Evolutionary conservation across 345 rosid species (phyloP), one percentile per base, ranked within the genome.

Genomic region (Gossypium herbaceum): DNA sequence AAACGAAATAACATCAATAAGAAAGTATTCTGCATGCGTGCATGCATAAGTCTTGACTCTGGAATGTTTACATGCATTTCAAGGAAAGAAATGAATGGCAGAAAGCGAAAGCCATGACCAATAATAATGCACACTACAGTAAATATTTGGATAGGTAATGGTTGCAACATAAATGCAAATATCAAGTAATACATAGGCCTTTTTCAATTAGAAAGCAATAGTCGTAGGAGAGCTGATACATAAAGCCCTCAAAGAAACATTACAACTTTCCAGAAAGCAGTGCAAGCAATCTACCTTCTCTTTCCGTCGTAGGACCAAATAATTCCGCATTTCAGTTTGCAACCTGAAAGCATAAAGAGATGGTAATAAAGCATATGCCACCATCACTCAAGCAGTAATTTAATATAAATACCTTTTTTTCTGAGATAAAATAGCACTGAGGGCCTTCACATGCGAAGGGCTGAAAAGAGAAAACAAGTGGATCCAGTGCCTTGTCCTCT

Each of bases 401-500:
- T 64, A 61, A 39, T 68, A 76, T 57, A 24, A 17, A 63, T 86
- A 94, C 97, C 98, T 94, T 74, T 79, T 81, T 79, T 91, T 92
- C 82, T 88, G 95, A 79, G 79, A 89, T 85, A 94, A 85, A 79
- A 91, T 81, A 54, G 85, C 82, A 85, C 74, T 83, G 71, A 91
- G 72, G 52, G 89, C 95, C 86, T 90, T 92, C 78, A 85, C 57
- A 73, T 91, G 97, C 59, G 81, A 79, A 77, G 91, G 83, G 69
- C 88, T 81, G 81, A 90, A 87, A 77, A 88, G 87, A 81, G 92
- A 85, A 82, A 85, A 88, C 73, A 91, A 82, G 77, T 86, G 89
- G 75, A 92, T 82, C 98, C 98, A 92, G 76, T 86, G 98, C 73
- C 74, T 85, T 78, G 86, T 84, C 82, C 81, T 90, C 84, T 91